These are phyloP conservation scores for Leccinum olivaceopallidum DNA, from an alignment of 768 basidiomycete species.

Conservation along the genomic window DNA sequence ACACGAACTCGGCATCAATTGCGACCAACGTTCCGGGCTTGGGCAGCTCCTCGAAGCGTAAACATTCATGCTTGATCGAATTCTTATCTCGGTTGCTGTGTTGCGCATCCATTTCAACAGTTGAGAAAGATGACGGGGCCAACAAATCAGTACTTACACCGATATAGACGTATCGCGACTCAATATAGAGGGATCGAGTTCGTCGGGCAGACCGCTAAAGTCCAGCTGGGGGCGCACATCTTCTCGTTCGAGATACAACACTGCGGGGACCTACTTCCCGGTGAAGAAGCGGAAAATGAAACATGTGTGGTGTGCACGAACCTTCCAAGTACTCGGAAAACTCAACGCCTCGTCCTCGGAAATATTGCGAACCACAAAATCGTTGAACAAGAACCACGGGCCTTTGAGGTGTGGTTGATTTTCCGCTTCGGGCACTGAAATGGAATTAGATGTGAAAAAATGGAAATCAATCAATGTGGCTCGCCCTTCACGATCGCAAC, in stretches of 20 bases:
- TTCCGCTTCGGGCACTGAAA: slow-evolving; percentile 70
- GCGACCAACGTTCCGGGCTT: slow-evolving; percentile 84
- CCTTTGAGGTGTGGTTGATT: slow-evolving; percentile 39
- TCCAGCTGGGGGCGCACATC: slow-evolving; percentile 62
- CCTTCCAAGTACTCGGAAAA: slow-evolving; percentile 94
- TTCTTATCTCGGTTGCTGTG: slow-evolving; percentile 72
- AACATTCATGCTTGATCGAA: slow-evolving; percentile 75
- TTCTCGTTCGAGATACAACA: slow-evolving; percentile 85
- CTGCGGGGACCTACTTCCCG: slow-evolving; percentile 68
- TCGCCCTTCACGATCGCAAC: slow-evolving; percentile 85
- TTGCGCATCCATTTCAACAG: background rate
- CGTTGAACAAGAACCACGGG: slow-evolving; percentile 96
- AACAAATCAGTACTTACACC: slow-evolving; percentile 46
- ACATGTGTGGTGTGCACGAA: slow-evolving; percentile 30
- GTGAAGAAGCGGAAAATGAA: background rate
- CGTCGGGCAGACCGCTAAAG: slow-evolving; percentile 60
- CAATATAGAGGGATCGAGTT: slow-evolving; percentile 73
- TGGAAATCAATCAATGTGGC: background rate
- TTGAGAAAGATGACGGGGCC: background rate
- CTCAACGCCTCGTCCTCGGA: slow-evolving; percentile 85
- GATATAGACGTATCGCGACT: slow-evolving; percentile 89
- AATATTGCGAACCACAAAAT: slow-evolving; percentile 87
- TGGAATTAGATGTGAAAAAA: background rate
- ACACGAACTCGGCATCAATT: slow-evolving; percentile 98
- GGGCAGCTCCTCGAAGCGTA: slow-evolving; percentile 77